A percentile compares a stretch with the other conserved stretches of the same genome.
Conservation (phyloP, 495 filamentous ascomycete genomes). For the Cetradonia linearis region DNA sequence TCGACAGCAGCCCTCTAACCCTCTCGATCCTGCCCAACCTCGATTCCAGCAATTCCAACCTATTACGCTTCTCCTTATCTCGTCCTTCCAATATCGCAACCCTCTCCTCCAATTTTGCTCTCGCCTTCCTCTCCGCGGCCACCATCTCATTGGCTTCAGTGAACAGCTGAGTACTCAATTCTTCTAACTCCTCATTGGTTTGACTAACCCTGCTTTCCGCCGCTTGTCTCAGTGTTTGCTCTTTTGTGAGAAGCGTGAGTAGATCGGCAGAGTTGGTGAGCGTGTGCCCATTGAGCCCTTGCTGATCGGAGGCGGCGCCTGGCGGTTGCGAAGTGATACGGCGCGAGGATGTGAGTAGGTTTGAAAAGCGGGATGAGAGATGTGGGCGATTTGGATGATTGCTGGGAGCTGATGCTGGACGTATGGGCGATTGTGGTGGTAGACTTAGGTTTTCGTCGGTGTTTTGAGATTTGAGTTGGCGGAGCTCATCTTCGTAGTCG, state of each 20-base stretch:
- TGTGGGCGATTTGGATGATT: slow-evolving; percentile 15
- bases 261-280: slow-evolving; percentile 42
- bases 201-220: slow-evolving; percentile 66
- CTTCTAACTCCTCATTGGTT: slow-evolving; percentile 75
- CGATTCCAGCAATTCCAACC: slow-evolving; percentile 64
- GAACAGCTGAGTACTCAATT: slow-evolving; percentile 77
- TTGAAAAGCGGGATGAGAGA: slow-evolving; percentile 19
- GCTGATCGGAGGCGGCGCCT: slow-evolving; percentile 27
- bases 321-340: slow-evolving; percentile 45
- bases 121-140: slow-evolving; percentile 69
- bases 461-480: slow-evolving; percentile 46
- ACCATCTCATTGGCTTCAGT: slow-evolving; percentile 98
- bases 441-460: slow-evolving; percentile 27
- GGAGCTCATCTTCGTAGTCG: slow-evolving; percentile 89
- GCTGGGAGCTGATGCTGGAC: slow-evolving; percentile 41
- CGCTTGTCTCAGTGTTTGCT: slow-evolving; percentile 57
- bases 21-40: slow-evolving; percentile 71
- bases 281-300: slow-evolving; percentile 16
- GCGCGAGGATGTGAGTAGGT: slow-evolving; percentile 28
- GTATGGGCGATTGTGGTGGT: slow-evolving; percentile 28
- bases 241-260: slow-evolving; percentile 57
- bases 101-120: slow-evolving; percentile 68
- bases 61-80: slow-evolving; percentile 58
- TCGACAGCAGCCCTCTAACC: slow-evolving; percentile 50
- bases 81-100: slow-evolving; percentile 57